Base-by-base conservation (phyloP, 2,329 filamentous ascomycete genomes). In the Aureobasidium sp. region DNA sequence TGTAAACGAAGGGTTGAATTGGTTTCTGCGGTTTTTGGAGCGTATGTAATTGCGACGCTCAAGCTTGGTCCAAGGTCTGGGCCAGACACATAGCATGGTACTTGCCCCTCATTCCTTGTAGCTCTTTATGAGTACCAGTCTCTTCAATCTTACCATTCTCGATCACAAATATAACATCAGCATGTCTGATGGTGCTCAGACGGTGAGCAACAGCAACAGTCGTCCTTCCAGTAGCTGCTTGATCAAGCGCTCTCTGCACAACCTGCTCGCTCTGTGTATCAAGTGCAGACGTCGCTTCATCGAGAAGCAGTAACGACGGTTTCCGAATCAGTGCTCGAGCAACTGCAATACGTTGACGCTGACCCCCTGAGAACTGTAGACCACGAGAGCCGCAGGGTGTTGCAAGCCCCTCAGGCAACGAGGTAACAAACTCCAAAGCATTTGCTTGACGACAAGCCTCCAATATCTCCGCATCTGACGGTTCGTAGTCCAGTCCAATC, bases 181-280 rank as follows among this genome's bases (percentile, higher is more conserved):
- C 74, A 49, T 74, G 66, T 44, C 69, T 65, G 14, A 77, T 69
- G 2, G 75, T 77, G 13, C 68, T 71, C 29, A 77, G 64, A 3
- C 75, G 68, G 68, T 77, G 75, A 5, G 76, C 75, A 1, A 78
- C 73, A 1, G 74, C 74, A 25, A 78, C 69, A 47, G 74, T 77
- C 1, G 74, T 78, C 9, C 75, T 66, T 7, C 67, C 69, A 8
- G 82, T 37, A 66, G 70, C 45, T 78, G 78, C 76, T 32, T 70
- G 65, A 48, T 90, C 86, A 68, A 92, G 84, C 0, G 88, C 87
- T 0, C 77, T 78, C 72, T 92, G 86, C 10, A 90, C 84, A 1
- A 86, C 75, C 64, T 82, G 82, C 69, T 90, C 87, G 0, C 81
- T 85, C 67, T 86, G 81, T 0, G 84, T 85, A 65, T 90, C 87